Base-by-base conservation (phyloP, 805 yeast species). In the Cyberlindnera lachancei region DNA sequence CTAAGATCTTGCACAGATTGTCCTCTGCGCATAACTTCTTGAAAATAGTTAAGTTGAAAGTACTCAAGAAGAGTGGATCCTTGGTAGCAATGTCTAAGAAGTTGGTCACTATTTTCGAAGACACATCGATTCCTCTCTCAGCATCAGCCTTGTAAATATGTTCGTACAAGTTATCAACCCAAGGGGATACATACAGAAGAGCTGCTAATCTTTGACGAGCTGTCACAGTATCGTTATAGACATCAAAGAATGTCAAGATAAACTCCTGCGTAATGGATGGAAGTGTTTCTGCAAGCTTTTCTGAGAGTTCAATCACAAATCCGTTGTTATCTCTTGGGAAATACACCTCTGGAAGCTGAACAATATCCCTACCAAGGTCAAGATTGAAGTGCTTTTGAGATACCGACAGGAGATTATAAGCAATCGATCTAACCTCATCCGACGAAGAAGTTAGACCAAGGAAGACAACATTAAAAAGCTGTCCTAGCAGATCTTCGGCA, bases 311-410 rank as follows among this genome's bases (percentile, higher is more conserved):
- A 3, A 69, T 66, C 10, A 81, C 70, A 56, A 78, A 80, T 8
- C 74, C 68, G 6, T 75, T 67, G 28, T 75, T 70, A 42, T 80
- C 80, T 23, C 71, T 66, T 2, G 94, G 94, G 44, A 82, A 76
- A 12, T 76, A 70, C 15, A 79, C 68, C 18, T 71, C 80, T 7
- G 69, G 68, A 1, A 82, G 69, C 27, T 68, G 68, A 12, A 65
- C 68, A 16, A 75, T 59, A 3, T 67, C 64, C 19, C 73, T 64
- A 0, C 83, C 88, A 41, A 75, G 66, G 26, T 74, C 71, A 21
- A 84, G 51, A 11, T 70, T 64, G 52, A 77, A 80, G 15, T 76
- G 66, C 3, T 64, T 58, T n/a, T 77, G 73, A 20, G 82, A 57
- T 0, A 81, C 70, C 2, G 80, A 72, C 38, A 83, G 59, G 7